These are phyloP conservation scores for Eimeria tenella DNA, from an alignment of 169 alveolate genomes.

Conservation along the genomic window DNA sequence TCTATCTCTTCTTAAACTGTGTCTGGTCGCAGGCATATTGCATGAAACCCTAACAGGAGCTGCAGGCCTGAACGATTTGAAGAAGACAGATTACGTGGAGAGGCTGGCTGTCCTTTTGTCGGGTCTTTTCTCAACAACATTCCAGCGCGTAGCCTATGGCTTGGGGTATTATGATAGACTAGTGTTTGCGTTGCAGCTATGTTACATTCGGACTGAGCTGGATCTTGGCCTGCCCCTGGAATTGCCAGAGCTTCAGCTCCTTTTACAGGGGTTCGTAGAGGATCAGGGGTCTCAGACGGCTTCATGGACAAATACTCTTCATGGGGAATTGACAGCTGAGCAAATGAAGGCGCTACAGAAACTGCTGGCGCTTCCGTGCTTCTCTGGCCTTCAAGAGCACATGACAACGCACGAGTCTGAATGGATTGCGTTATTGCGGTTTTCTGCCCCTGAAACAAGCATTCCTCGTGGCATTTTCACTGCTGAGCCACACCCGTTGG, in stretches of 20 bases:
- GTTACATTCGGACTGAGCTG: conserved; percentile 78
- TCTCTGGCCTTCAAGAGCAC: conserved; percentile 26
- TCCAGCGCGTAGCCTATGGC: conserved; percentile 73
- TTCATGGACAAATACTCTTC: conserved; percentile 63
- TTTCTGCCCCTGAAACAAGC: conserved; percentile 63
- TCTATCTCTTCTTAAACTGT: conserved; percentile 54
- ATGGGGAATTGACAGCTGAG: conserved; percentile 80
- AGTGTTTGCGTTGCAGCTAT: conserved; percentile 82
- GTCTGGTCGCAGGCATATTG: conserved; percentile 51
- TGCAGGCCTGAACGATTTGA: conserved; percentile 71
- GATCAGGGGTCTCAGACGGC: conserved; percentile 14
- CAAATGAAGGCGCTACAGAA: conserved; percentile 83
- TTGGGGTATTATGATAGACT: conserved; percentile 83
- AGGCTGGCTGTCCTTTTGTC: conserved; percentile 59
- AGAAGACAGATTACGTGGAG: conserved; percentile 67
- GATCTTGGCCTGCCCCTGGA: conserved; percentile 73
- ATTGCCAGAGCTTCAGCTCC: conserved; percentile 78
- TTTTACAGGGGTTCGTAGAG: conserved; percentile 78
- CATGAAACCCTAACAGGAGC: conserved; percentile 72
- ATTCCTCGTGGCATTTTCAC: conserved; percentile 54
- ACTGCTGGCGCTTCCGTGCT: conserved; percentile 62
- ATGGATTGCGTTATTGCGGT: conserved; percentile 58
- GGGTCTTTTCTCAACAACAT: conserved; percentile 72
- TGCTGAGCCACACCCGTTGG: conserved; percentile 15
- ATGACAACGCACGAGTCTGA: conserved; percentile 38